These are phyloP conservation scores for Pseudogymnoascus sp. DNA, from an alignment of 2,329 filamentous ascomycete genomes.

Conservation along the genomic window DNA sequence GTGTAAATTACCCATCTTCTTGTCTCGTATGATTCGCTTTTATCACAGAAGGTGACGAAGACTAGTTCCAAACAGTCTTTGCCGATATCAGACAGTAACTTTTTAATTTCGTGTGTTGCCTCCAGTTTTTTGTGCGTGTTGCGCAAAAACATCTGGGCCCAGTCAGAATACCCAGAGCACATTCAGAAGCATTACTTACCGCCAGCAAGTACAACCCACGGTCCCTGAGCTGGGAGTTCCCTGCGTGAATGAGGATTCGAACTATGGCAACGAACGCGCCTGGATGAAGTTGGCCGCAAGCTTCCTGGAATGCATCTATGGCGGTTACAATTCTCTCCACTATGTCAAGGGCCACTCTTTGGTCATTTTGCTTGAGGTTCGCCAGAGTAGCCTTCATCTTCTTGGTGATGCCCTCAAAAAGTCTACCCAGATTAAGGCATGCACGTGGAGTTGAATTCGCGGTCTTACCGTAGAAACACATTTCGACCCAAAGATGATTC, in stretches of 20 bases:
- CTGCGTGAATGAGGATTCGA: neutral
- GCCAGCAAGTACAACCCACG: conserved; percentile 4
- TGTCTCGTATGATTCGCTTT: neutral
- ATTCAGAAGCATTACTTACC: neutral
- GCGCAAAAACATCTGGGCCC: neutral
- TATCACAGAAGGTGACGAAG: neutral
- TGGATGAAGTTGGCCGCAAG: neutral
- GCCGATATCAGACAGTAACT: neutral
- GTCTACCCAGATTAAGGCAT: neutral
- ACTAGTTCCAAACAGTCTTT: neutral
- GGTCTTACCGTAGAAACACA: neutral
- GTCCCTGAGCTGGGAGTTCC: neutral
- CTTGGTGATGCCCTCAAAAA: neutral
- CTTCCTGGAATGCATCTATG: neutral
- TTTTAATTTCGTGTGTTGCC: neutral
- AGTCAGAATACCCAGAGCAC: neutral
- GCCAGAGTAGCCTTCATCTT: neutral
- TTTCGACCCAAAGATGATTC: neutral
- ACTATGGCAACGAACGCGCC: conserved; percentile 1
- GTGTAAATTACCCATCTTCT: conserved; percentile 2
- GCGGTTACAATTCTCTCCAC: neutral
- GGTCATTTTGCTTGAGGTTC: neutral
- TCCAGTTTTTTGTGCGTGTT: neutral
- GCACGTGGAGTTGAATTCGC: neutral
- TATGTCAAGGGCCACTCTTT: neutral